Base-by-base conservation (phyloP, 495 filamentous ascomycete genomes). In the Penicillium samsonianum region DNA sequence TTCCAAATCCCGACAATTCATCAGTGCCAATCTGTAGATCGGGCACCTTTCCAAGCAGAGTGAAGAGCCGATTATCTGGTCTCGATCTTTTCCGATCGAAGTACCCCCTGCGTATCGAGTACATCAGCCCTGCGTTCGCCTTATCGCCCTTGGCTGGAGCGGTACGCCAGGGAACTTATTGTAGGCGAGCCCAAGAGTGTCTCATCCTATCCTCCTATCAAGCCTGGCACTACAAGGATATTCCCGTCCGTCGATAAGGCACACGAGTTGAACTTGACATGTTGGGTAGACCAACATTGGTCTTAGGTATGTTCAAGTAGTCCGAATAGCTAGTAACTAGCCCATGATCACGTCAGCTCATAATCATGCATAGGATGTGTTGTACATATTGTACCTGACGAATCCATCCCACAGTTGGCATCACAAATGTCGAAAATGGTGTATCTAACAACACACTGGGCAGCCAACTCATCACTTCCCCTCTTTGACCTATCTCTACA, bases 341-440 rank as follows among this genome's bases (percentile, higher is more conserved):
- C 37, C 50, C 12, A 17, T 30, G 16, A 19, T 30, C 33, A 38
- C 6, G 51, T 53, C 50, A 42, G 33, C 50, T 28, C 31, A 55
- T 47, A 28, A 20, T 55, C 42, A 55, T 46, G 43, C 53, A 55
- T 55, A 11, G 16, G 22, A 26, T 55, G 53, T 55, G 53, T 55
- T 55, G 53, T 55, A 55, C 53, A 28, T 45, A 19, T 26, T 55
- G 53, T 47, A 47, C 53, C 53, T 55, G 53, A 54, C 30, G 43
- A 55, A 40, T 38, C 33, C 23, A 38, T 46, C 30, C 30, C 16
- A 26, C 22, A 19, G 7, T 31, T 53, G 38, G 43, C 41, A 41
- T 42, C 41, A 45, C 20, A 35, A 20, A 22, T 25, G 22, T 28
- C 35, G 6, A 41, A 14, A 28, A 17, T 52, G 26, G 50, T 53